Evolutionary conservation across 768 basidiomycete species (phyloP), one percentile per base, ranked within the genome.

Genomic region (Boletus sp.): DNA sequence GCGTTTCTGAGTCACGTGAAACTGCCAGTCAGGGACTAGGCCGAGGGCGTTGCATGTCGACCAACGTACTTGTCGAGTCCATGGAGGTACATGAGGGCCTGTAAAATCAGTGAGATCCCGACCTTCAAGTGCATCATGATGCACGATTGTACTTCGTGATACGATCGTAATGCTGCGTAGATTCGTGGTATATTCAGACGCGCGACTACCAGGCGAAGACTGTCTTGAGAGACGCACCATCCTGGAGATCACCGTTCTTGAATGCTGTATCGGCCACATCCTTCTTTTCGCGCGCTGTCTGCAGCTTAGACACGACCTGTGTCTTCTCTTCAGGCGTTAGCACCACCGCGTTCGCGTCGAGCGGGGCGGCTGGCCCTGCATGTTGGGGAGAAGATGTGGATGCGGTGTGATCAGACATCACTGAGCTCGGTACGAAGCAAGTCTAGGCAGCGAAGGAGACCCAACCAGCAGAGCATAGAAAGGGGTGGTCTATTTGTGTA

Each of bases 21-120:
- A n/a, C 29, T 29, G 23, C 23, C 51, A 11, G 37, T 63, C 14
- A 60, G 39, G 43, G 43, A 29, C 40, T 4, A 45, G 49, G 38
- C 33, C 29, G 25, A 47, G 25, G 15, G 44, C 19, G 25, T 21
- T 30, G 41, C n/a, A 35, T 33, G 32, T 8, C 41, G 44, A 37
- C 32, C 44, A 39, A 69, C 83, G 55, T 64, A 88, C 89, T 88
- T 92, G 77, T 90, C 85, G 45, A 93, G 69, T 21, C 90, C 90
- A 40, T 82, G 74, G 14, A 91, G 76, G 61, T 84, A 90, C 77
- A 90, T 75, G 48, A 90, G 72, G 23, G 89, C 74, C 90, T 88
- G 19, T 13, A 63, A 47, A 21, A 48, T 42, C 19, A 48, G 27
- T 50, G 21, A 50, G 55, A 58, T 63, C 51, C 15, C 27, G 8